These are phyloP conservation scores for Boechera divaricarpa DNA, from an alignment of 345 rosid species.

Conservation along the genomic window DNA sequence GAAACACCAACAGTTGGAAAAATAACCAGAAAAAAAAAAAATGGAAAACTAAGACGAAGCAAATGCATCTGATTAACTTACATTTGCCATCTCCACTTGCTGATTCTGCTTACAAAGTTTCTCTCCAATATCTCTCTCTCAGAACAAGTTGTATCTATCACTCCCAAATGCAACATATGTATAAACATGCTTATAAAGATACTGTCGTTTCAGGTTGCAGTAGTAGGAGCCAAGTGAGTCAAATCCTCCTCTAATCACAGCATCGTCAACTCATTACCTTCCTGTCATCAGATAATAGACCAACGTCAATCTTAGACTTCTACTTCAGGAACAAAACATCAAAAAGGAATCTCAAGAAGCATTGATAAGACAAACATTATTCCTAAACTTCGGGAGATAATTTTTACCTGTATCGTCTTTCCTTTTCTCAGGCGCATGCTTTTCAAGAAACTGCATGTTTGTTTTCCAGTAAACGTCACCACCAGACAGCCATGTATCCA, in stretches of 20 bases:
- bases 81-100: constrained; percentile 40
- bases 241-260: constrained; percentile 32
- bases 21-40: not conserved
- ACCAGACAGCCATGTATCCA: constrained; percentile 97
- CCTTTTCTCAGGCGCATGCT: constrained; percentile 60
- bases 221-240: constrained; percentile 30
- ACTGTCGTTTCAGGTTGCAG: constrained; percentile 31
- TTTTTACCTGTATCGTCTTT: constrained; percentile 45
- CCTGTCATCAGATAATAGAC: constrained; percentile 40
- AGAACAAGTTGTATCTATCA: constrained; percentile 28
- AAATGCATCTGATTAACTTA: constrained; percentile 27
- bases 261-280: constrained; percentile 24
- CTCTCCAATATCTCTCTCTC: constrained; percentile 38
- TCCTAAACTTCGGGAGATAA: not conserved
- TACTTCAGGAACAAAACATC: constrained; percentile 13
- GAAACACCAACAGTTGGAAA: constrained; percentile 16
- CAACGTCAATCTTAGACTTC: constrained; percentile 21
- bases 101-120: constrained; percentile 34
- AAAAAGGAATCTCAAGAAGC: constrained; percentile 4
- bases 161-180: constrained; percentile 42
- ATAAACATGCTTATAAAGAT: constrained; percentile 35
- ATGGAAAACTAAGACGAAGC: constrained; percentile 31
- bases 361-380: constrained; percentile 27
- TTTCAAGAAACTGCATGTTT: constrained; percentile 61
- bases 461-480: constrained; percentile 92